phyloP scores from a whole-genome alignment of 2,329 filamentous ascomycete genomes.

The Westerdykella sp. region DNA sequence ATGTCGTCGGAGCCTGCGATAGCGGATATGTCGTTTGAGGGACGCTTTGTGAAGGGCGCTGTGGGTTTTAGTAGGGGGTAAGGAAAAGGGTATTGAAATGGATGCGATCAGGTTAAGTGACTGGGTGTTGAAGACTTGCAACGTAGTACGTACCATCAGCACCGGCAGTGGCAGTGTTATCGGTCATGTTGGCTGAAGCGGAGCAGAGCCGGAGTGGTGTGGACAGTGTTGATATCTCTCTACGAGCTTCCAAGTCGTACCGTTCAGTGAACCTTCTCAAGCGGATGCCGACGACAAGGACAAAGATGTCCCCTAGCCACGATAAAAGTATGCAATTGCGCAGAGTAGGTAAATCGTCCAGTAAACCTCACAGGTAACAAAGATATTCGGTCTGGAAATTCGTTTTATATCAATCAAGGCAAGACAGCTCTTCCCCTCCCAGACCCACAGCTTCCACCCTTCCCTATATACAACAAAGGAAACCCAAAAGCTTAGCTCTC shows the following conservation, averaged over 20 bases:
- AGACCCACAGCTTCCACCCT: neutral
- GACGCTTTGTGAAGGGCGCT: neutral
- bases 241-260: too few relatives aligned
- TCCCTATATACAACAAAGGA: neutral
- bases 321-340: too few relatives aligned
- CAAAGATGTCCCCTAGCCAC: too few relatives aligned
- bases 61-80: neutral
- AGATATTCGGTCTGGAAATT: neutral
- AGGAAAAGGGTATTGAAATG: neutral
- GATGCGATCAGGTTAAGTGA: constrained; percentile 13
- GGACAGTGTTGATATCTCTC: too few relatives aligned
- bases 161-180: neutral
- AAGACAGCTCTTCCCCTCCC: neutral
- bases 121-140: constrained; percentile 17
- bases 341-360: too few relatives aligned
- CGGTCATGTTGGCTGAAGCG: neutral
- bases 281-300: too few relatives aligned
- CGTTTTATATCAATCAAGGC: neutral
- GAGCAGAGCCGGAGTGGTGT: too few relatives aligned
- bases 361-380: too few relatives aligned
- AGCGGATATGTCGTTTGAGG: neutral
- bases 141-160: neutral
- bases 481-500: too few relatives aligned
- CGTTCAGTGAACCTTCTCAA: too few relatives aligned
- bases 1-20: constrained; percentile 18